Evolutionary conservation across 768 basidiomycete species (phyloP), one percentile per base, ranked within the genome.

Genomic region (Pseudohyphozyma bogoriensis): DNA sequence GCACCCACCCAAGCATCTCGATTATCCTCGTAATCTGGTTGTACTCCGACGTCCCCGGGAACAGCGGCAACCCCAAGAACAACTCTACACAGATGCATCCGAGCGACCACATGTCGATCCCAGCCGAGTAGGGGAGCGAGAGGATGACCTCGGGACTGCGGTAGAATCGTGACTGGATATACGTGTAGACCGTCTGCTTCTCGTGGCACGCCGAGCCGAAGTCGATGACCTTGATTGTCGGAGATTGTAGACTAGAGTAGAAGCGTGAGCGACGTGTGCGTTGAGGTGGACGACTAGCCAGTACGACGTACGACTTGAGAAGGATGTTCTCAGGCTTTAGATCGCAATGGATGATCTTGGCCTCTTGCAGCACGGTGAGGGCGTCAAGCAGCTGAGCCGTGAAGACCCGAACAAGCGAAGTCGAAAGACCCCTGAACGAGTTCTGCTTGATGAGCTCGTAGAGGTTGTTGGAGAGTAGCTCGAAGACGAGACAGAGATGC

Each of bases 361-460:
- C 91, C 7, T 96, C 91, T 72, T 97, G 95, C 66, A 99, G 79
- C 7, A 97, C 83, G 12, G 86, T 85, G 72, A 99, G 75, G 2
- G 93, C 84, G 71, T 99, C 93, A 59, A 99, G 77, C 32, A 99
- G 76, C 74, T 99, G 95, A 0, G 88, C 87, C 66, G 93, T 97
- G 73, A 99, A 99, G 47, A 99, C 95, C 72, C 97, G 93, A 72
- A 99, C 95, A 51, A 99, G 85, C 72, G 92, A 89, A 8, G 91
- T 93, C 74, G 86, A 89, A 47, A 99, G 77, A 3, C 95, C 95
- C 74, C 95, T 88, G 80, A 97, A 99, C 72, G 92, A 89, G 75
- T 99, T 99, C 77, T 99, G 95, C 78, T 99, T 99, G 82, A 99
- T 97, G 72, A 99, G 81, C 74, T 99, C 95, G 78, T 97, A 99